Base-by-base conservation (phyloP, 2,329 filamentous ascomycete genomes). In the Fusarium sp. region DNA sequence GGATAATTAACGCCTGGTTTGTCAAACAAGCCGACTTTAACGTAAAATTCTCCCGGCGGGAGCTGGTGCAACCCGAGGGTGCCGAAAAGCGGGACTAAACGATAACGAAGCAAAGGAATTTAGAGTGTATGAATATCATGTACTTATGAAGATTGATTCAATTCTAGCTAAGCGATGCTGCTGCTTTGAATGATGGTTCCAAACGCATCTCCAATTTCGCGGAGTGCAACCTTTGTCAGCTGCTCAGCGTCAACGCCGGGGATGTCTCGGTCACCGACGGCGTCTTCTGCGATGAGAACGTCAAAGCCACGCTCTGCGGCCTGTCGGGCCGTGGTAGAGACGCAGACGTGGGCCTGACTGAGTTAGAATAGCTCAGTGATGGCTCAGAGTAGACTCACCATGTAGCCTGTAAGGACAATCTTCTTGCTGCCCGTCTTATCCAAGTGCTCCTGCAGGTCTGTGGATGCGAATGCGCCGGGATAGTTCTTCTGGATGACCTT, bases 211-310 rank as follows among this genome's bases (percentile, higher is more conserved):
- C 74, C 88, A 75, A 92, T 79, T 78, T 92, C 90, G 7, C 83
- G 82, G 70, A 92, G 77, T 3, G 82, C 83, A 65, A 87, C 84
- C 76, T 79, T 76, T 1, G 80, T 78, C 23, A 91, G 74, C 59
- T 90, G 84, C 11, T 85, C 83, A 0, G 87, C 89, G 7, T 82
- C 80, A 0, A 85, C 86, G 1, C 90, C 90, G 1, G 90, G 90
- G 46, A 92, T 91, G 75, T 92, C 85, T 9, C 91, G 79, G 76
- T 92, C 90, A 0, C 91, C 90, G 39, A 93, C 86, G 0, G 84
- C 89, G 75, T 92, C 91, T 71, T 86, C 82, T 0, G 85, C 87
- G 23, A 92, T 75, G 2, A 92, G 59, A 27, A 92, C 86, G 74
- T 93, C 89, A 73, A 89, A 92, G 0, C 89, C 91, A 36, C 83